Evolutionary conservation across 441 rosid genomes (phyloP).

Genomic region (Euphorbia celastroides): DNA sequence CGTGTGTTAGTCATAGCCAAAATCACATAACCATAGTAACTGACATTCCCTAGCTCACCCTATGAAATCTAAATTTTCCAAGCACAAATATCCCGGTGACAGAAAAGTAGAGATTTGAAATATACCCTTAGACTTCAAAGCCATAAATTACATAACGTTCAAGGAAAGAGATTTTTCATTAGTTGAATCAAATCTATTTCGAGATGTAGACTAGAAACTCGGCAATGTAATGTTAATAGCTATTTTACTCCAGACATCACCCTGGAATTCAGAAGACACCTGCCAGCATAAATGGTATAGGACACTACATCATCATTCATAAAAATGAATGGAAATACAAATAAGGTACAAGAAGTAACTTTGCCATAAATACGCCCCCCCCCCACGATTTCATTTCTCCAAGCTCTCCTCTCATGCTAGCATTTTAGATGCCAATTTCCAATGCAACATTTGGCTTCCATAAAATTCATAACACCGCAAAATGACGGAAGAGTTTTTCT

Average conservation of each 20-base stretch:
- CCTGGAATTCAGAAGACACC: not conserved
- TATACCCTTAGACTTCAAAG: not conserved
- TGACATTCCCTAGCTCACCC: not conserved
- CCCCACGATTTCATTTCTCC: not conserved
- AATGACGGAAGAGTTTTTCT: not conserved
- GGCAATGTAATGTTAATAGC: not conserved
- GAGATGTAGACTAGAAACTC: not conserved
- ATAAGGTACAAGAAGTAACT: not conserved
- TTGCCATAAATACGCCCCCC: not conserved
- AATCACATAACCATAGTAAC: not conserved
- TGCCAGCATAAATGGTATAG: not conserved
- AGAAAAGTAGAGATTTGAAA: not conserved
- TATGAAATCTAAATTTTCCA: not conserved
- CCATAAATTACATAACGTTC: not conserved
- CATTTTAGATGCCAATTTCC: not conserved
- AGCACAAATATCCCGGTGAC: not conserved
- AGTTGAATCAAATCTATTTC: not conserved
- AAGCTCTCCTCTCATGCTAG: not conserved
- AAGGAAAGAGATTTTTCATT: not conserved
- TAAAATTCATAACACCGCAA: not conserved
- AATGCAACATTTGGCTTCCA: not conserved
- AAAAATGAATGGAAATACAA: not conserved
- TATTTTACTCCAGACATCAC: not conserved
- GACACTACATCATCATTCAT: not conserved
- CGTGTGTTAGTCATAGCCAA: not conserved